Evolutionary conservation across 139 green algal species (phyloP).

Genomic region (Auxenochlorella pyrenoidosa): DNA sequence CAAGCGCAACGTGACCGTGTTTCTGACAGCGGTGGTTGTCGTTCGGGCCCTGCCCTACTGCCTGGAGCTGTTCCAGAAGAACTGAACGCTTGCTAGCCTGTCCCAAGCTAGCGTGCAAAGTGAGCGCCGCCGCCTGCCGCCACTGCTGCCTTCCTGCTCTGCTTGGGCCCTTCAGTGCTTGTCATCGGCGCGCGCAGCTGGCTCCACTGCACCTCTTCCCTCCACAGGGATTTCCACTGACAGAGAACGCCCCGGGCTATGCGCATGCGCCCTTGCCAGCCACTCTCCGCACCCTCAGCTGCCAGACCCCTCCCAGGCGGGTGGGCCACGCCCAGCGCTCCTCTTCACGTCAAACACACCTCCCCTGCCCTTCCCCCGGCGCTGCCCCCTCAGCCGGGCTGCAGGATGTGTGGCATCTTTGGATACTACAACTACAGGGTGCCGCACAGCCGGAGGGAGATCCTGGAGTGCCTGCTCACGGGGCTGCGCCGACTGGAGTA

Average conservation of each 20-base stretch:
- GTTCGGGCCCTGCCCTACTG: conserved; percentile 69
- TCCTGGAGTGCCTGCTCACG: conserved; percentile 89
- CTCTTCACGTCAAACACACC: too few relatives aligned
- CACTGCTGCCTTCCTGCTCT: background rate
- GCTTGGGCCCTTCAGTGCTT: too few relatives aligned
- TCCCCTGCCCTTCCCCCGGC: background rate
- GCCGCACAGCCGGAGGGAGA: conserved; percentile 59
- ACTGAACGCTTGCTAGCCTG: background rate
- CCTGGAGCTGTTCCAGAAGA: conserved; percentile 57
- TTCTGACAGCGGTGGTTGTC: conserved; percentile 56
- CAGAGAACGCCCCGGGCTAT: too few relatives aligned
- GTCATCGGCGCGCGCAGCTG: too few relatives aligned
- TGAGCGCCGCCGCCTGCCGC: conserved; percentile 16
- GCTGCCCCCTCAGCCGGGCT: too few relatives aligned
- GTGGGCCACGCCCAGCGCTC: too few relatives aligned
- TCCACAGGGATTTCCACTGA: too few relatives aligned
- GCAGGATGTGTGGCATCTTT: conserved; percentile 94
- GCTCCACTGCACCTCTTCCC: too few relatives aligned
- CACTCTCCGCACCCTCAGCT: background rate
- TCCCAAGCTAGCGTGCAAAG: background rate
- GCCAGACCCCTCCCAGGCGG: background rate
- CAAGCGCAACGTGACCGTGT: conserved; percentile 55
- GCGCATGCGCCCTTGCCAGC: too few relatives aligned
- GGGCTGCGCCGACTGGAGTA: conserved; percentile 96
- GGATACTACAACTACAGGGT: conserved; percentile 93